Conservation (phyloP, 768 basidiomycete genomes). For the Trametes meyenii region DNA sequence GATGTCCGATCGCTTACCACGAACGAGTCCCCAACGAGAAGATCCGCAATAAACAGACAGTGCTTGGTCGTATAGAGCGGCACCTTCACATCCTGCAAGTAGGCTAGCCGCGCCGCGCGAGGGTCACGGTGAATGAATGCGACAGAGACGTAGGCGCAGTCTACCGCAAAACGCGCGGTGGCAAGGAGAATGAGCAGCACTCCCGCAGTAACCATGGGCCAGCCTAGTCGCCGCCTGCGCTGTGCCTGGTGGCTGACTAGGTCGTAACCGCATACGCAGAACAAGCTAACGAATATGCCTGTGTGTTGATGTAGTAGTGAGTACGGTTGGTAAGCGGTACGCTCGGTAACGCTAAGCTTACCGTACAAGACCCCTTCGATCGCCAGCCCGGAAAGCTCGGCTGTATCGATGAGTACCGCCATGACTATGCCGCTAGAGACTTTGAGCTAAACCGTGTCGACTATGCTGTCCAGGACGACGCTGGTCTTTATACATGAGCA, state of each 20-base stretch:
- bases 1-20: neutral
- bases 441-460: neutral
- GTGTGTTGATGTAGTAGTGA: neutral
- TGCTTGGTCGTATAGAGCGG: constrained; percentile 21
- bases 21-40: constrained; percentile 19
- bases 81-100: constrained; percentile 15
- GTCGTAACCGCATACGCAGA: constrained; percentile 13
- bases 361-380: constrained; percentile 20
- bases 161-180: constrained; percentile 21
- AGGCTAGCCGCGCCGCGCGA: constrained; percentile 14
- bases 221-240: constrained; percentile 1
- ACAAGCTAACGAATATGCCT: constrained; percentile 17
- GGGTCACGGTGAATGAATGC: constrained; percentile 18
- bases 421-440: neutral
- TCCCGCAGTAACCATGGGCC: constrained; percentile 15
- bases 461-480: neutral
- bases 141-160: constrained; percentile 16
- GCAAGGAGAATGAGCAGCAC: constrained; percentile 20
- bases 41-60: constrained; percentile 3
- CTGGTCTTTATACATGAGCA: neutral
- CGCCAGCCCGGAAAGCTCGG: constrained; percentile 20
- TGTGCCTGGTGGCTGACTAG: neutral
- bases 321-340: neutral
- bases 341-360: neutral
- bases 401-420: constrained; percentile 13